Conservation (phyloP, 2,329 filamentous ascomycete genomes). For the Myriosclerotinia duriaeana region DNA sequence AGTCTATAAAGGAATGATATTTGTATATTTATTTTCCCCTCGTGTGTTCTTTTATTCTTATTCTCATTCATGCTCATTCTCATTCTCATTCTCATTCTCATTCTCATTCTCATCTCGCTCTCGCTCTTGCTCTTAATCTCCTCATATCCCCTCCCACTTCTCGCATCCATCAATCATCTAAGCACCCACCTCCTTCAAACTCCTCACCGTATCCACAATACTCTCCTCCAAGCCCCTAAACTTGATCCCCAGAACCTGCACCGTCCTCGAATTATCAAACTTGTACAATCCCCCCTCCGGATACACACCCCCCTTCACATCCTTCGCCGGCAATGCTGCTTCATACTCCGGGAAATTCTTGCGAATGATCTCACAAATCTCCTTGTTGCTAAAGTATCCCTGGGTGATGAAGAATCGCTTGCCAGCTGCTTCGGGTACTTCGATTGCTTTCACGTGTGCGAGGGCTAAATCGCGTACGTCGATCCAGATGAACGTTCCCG, state of each 20-base stretch:
- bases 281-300: conserved; percentile 49
- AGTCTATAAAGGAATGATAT: no score
- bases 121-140: not conserved
- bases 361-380: conserved; percentile 55
- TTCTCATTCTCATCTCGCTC: no score
- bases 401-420: conserved; percentile 65
- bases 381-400: conserved; percentile 60
- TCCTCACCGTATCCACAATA: conserved; percentile 58
- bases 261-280: conserved; percentile 56
- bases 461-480: conserved; percentile 61
- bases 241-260: conserved; percentile 57
- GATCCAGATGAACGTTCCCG: conserved; percentile 59
- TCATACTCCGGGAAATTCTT: conserved; percentile 55
- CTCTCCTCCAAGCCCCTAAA: conserved; percentile 59
- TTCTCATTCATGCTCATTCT: no score
- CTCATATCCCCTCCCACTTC: not conserved
- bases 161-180: not conserved
- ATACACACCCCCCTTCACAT: conserved; percentile 43
- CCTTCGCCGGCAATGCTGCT: conserved; percentile 47
- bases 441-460: conserved; percentile 60
- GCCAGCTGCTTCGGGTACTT: conserved; percentile 55
- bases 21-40: no score
- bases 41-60: no score
- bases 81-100: no score
- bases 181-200: conserved; percentile 35